Evolutionary conservation across 1,139 yeast species (phyloP).

Genomic region (Candida neerlandica): DNA sequence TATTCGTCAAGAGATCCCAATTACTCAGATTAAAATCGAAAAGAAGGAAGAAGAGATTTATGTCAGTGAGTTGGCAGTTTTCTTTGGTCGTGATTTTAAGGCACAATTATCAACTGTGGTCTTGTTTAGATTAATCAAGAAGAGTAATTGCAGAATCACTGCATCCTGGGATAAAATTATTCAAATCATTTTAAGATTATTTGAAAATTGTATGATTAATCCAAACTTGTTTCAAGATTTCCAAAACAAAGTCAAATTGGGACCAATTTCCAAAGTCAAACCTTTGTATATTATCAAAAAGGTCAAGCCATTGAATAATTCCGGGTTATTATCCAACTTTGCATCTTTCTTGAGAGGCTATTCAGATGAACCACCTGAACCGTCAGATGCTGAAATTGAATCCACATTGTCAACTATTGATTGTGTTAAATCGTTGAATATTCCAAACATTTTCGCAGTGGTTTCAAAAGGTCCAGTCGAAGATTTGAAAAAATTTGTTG

Average conservation of each 20-base stretch:
- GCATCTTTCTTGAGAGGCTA: conserved; percentile 90
- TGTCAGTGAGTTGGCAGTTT: conserved; percentile 79
- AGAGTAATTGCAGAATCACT: conserved; percentile 52
- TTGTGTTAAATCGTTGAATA: conserved; percentile 70
- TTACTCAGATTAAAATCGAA: conserved; percentile 51
- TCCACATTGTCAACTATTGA: conserved; percentile 80
- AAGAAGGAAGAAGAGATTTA: conserved; percentile 59
- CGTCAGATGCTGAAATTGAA: conserved; percentile 89
- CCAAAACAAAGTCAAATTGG: conserved; percentile 56
- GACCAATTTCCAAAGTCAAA: conserved; percentile 58
- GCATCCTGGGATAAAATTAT: conserved; percentile 65
- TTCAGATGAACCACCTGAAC: conserved; percentile 80
- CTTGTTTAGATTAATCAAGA: conserved; percentile 72
- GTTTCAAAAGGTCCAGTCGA: conserved; percentile 36
- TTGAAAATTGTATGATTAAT: conserved; percentile 70
- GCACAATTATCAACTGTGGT: conserved; percentile 90
- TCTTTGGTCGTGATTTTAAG: conserved; percentile 87
- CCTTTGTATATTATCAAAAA: conserved; percentile 69
- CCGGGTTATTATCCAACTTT: conserved; percentile 81
- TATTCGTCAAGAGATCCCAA: conserved; percentile 48
- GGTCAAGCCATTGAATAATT: conserved; percentile 62
- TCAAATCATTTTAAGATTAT: conserved; percentile 62
- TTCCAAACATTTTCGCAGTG: conserved; percentile 52
- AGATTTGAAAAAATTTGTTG: conserved; percentile 23
- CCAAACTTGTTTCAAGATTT: conserved; percentile 69